Evolutionary conservation across 805 yeast genomes (phyloP), one percentile per base, ranked within the genome.

Genomic region (Monosporozyma yasuniensis): DNA sequence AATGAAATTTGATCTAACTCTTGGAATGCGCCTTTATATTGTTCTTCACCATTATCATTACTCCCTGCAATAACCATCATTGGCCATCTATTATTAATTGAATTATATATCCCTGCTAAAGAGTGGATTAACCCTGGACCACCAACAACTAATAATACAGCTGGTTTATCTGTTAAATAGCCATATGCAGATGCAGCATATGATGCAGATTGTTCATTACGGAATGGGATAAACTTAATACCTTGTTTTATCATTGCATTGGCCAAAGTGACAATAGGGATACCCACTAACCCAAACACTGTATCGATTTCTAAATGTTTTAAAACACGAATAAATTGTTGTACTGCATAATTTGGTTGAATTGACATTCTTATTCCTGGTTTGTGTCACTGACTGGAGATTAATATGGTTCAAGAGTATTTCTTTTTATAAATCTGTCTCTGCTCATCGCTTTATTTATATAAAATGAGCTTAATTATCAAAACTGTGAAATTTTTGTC

Each of bases 111-210:
- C 52, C 89, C 90, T 0, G 88, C 78, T 42, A 80, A 57, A 0
- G 86, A 82, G 54, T 83, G 87, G 8, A 83, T 72, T 3, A 83
- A 68, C 3, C 89, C 89, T 0, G 89, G 88, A 0, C 89, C 89
- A 30, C 90, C 89, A 3, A 84, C 89, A 0, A 81, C 84, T 2
- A 83, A 68, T 16, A 81, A 61, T 0, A 83, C 84, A 18, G 85
- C 88, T 0, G 89, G 89, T 51, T 63, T 67, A 1, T 79, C 78
- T 3, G 84, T 81, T 42, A 83, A 60, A 54, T 78, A 83, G 0
- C 88, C 88, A 60, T 83, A 81, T 0, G 77, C 75, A 1, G 86
- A 78, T 2, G 90, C 89, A 2, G 90, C 90, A 56, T 83, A 82
- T 0, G 87, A 78, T 0, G 90, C 89, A 14, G 84, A 72, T 57